These are phyloP conservation scores for Cucurbitaria berberidis DNA, from an alignment of 2,329 filamentous ascomycete genomes.

Conservation along the genomic window DNA sequence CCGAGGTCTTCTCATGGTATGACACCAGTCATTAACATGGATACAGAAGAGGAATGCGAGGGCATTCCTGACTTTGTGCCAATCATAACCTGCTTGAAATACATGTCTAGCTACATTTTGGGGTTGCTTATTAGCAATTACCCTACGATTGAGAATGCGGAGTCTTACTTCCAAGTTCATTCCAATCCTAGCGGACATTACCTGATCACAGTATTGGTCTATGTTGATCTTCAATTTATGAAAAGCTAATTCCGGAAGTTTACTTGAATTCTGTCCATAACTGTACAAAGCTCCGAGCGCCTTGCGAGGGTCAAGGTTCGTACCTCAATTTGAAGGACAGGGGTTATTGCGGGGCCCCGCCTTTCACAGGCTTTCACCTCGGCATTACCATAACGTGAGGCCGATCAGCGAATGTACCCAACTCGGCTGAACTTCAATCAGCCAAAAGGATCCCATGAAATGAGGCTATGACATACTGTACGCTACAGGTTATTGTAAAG, in stretches of 20 bases:
- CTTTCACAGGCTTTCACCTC: slow-evolving; percentile 13
- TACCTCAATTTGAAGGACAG: neutral
- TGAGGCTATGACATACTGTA: too few relatives aligned
- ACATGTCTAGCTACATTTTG: neutral
- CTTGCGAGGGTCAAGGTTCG: neutral
- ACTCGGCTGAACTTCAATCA: too few relatives aligned
- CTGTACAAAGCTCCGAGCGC: neutral
- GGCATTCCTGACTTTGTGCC: neutral
- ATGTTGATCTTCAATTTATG: neutral
- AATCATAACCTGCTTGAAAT: neutral
- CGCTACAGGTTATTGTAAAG: too few relatives aligned
- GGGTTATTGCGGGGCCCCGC: slow-evolving; percentile 12
- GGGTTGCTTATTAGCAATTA: neutral
- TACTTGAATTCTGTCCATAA: neutral
- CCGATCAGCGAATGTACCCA: too few relatives aligned
- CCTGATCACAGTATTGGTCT: neutral
- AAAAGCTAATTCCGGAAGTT: neutral
- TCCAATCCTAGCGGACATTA: neutral
- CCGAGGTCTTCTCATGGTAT: neutral
- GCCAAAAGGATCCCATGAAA: too few relatives aligned
- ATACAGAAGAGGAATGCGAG: neutral
- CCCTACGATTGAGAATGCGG: neutral
- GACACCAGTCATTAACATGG: neutral
- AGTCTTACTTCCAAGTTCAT: neutral
- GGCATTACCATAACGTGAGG: too few relatives aligned